phyloP scores from a whole-genome alignment of 352 stramenopile genomes.

The Phytophthora sojae region DNA sequence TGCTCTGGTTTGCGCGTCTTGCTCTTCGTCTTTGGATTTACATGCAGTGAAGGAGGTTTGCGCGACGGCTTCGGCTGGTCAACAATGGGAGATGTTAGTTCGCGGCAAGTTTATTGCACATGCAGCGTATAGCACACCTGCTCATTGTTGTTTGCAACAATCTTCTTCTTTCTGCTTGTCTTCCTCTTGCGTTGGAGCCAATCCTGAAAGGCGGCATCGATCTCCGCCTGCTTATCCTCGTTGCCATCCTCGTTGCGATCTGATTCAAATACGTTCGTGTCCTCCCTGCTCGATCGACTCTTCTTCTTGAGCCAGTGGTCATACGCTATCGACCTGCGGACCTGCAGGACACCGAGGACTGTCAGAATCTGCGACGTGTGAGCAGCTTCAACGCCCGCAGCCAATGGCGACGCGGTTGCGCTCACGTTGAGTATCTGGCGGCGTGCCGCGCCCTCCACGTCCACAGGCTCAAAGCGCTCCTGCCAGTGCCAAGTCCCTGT shows the following conservation, averaged over 20 bases:
- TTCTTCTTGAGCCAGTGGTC: slow-evolving; percentile 56
- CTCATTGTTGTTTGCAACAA: not conserved
- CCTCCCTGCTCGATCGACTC: slow-evolving; percentile 6
- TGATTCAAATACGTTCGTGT: too few species aligned
- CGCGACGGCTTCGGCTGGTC: slow-evolving; percentile 15
- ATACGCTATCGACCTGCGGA: slow-evolving; percentile 57
- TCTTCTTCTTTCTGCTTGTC: slow-evolving; percentile 33
- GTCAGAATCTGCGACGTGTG: slow-evolving; percentile 11
- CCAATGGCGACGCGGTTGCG: slow-evolving; percentile 3
- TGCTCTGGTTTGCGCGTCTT: slow-evolving; percentile 23
- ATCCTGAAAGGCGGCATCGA: slow-evolving; percentile 47
- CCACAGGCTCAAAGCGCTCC: slow-evolving; percentile 48
- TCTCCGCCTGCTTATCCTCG: slow-evolving; percentile 34
- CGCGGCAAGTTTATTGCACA: not conserved
- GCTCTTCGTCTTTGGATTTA: slow-evolving; percentile 49
- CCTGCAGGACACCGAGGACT: slow-evolving; percentile 30
- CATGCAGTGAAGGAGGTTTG: slow-evolving; percentile 62
- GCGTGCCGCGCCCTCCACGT: slow-evolving; percentile 49
- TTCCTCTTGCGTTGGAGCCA: slow-evolving; percentile 53
- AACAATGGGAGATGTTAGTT: not conserved
- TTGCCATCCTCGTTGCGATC: not conserved
- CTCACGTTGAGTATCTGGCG: slow-evolving; percentile 60
- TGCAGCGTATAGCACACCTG: not conserved
- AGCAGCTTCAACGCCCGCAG: slow-evolving; percentile 1
- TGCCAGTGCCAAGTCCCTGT: slow-evolving; percentile 68